Evolutionary conservation across 495 filamentous ascomycete species (phyloP).

Genomic region (Xylaria telfairii): DNA sequence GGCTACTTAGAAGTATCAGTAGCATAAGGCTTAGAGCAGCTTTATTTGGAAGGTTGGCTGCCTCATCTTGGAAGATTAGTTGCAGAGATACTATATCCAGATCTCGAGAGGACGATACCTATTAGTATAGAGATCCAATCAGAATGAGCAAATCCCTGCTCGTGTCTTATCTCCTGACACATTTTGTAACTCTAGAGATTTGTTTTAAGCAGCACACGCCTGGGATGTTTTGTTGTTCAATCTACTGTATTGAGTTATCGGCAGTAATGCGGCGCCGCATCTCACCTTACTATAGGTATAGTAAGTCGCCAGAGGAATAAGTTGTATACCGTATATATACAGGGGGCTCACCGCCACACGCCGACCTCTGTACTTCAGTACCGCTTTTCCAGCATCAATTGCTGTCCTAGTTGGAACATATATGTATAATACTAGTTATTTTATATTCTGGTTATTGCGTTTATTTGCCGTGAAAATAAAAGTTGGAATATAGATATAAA

Average conservation of each 20-base stretch:
- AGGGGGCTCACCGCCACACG: not conserved
- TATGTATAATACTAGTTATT: not conserved
- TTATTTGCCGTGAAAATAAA: not conserved
- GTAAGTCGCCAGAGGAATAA: not conserved
- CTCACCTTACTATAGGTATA: not conserved
- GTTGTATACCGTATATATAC: too few relatives aligned
- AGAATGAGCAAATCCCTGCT: not conserved
- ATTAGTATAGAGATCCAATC: not conserved
- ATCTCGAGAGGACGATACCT: not conserved
- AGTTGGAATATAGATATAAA: not conserved
- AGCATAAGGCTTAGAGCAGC: not conserved
- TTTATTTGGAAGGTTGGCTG: not conserved
- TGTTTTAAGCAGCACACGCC: not conserved
- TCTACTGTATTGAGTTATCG: not conserved
- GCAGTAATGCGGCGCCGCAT: not conserved
- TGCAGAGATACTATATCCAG: not conserved
- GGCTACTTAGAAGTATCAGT: not conserved
- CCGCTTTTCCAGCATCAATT: not conserved
- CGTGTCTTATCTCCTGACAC: not conserved
- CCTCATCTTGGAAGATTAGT: not conserved
- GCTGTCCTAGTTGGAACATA: not conserved
- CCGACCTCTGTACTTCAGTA: too few relatives aligned
- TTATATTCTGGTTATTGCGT: not conserved
- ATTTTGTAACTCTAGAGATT: not conserved
- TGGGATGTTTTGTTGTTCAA: not conserved